A percentile compares a stretch with the other conserved stretches of the same genome.
Conservation (phyloP, 1,284 basidiomycete genomes). For the Schizophyllum amplum region DNA sequence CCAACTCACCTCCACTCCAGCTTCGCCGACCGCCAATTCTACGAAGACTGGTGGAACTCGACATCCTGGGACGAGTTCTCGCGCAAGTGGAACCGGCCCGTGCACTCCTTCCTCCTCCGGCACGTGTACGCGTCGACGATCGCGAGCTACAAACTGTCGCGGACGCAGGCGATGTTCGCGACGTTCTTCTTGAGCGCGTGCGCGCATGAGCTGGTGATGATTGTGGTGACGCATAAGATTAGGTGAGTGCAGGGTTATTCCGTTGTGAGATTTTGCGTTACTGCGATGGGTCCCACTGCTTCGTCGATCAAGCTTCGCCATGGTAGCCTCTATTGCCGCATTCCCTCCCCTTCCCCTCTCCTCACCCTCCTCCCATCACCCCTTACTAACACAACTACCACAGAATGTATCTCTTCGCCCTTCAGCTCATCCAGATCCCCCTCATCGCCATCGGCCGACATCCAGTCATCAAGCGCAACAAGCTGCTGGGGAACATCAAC, state of each 20-base stretch:
- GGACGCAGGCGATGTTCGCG: constrained; percentile 76
- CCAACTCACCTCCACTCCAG: constrained; percentile 26
- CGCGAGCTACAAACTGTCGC: constrained; percentile 67
- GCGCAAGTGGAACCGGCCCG: constrained; percentile 90
- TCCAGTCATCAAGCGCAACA: constrained; percentile 72
- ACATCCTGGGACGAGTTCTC: constrained; percentile 96
- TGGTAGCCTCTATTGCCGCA: constrained; percentile 3
- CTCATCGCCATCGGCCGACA: constrained; percentile 79
- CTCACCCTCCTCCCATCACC: neutral
- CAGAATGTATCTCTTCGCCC: constrained; percentile 69
- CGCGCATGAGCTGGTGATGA: constrained; percentile 95
- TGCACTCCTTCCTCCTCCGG: constrained; percentile 88
- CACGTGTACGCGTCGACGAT: constrained; percentile 93
- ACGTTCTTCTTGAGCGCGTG: constrained; percentile 88
- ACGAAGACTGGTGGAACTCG: constrained; percentile 99
- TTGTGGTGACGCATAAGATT: constrained; percentile 88
- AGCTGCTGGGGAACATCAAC: constrained; percentile 71
- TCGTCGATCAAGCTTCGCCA: too few relatives aligned
- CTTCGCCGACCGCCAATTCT: constrained; percentile 95
- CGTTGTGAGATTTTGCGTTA: too few relatives aligned
- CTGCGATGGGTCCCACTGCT: too few relatives aligned
- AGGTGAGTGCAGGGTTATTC: constrained; percentile 19
- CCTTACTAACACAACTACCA: neutral
- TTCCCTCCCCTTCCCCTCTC: neutral
- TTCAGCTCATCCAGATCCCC: constrained; percentile 88